These are phyloP conservation scores for Mycosphaerella arachidis DNA, from an alignment of 2,329 filamentous ascomycete species.

Conservation along the genomic window DNA sequence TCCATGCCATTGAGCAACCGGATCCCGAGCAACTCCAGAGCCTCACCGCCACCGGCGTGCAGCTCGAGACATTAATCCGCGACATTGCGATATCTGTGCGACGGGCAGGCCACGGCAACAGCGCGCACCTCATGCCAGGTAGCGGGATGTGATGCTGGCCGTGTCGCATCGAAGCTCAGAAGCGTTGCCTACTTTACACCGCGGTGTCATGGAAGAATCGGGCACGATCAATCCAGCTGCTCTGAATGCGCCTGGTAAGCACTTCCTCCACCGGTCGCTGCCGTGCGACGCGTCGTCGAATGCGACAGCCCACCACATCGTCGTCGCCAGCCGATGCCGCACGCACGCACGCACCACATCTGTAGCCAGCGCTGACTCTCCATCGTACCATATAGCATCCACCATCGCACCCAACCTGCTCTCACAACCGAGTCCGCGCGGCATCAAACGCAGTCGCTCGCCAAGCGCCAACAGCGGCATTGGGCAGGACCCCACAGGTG, in stretches of 20 bases:
- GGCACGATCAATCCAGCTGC: slow-evolving; percentile 89
- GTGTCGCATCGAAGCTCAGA: slow-evolving; percentile 31
- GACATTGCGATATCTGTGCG: slow-evolving; percentile 21
- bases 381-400: slow-evolving; percentile 31
- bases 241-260: slow-evolving; percentile 70
- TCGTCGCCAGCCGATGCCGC: not conserved
- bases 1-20: slow-evolving; percentile 18
- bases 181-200: slow-evolving; percentile 27
- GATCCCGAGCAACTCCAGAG: slow-evolving; percentile 24
- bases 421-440: slow-evolving; percentile 56
- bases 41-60: slow-evolving; percentile 29
- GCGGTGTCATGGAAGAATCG: slow-evolving; percentile 60
- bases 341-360: not conserved
- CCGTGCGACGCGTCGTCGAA: slow-evolving; percentile 18
- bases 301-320: slow-evolving; percentile 6
- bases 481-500: slow-evolving; percentile 56
- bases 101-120: slow-evolving; percentile 15
- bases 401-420: slow-evolving; percentile 43
- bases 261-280: slow-evolving; percentile 7
- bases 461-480: slow-evolving; percentile 54
- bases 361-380: slow-evolving; percentile 14
- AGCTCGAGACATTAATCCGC: slow-evolving; percentile 20
- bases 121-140: slow-evolving; percentile 20
- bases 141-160: slow-evolving; percentile 37
- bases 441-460: slow-evolving; percentile 75